phyloP scores from a whole-genome alignment of 768 basidiomycete genomes.

The Psilocybe cubensis region DNA sequence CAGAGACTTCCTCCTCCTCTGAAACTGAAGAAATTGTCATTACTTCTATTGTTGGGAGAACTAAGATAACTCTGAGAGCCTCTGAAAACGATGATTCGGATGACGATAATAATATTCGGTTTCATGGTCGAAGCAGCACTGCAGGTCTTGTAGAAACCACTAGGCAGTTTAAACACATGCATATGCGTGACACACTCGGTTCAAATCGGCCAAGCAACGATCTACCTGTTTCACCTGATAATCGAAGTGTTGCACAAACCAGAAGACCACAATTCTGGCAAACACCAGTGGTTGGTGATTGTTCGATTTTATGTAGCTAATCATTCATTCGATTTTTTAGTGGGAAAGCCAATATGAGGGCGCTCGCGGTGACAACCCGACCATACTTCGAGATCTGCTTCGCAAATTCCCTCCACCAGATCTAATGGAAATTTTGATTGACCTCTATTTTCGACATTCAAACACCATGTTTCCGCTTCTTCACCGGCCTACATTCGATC shows the following conservation, averaged over 20 bases:
- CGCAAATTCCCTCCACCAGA: conserved; percentile 65
- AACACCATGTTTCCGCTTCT: conserved; percentile 69
- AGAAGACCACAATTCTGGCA: conserved; percentile 59
- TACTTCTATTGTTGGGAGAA: conserved; percentile 35
- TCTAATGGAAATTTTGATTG: conserved; percentile 60
- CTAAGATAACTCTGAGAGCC: conserved; percentile 38
- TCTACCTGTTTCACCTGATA: conserved; percentile 21
- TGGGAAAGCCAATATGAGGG: conserved; percentile 66
- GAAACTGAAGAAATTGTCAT: conserved; percentile 38
- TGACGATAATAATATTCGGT: conserved; percentile 49
- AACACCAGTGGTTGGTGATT: conserved; percentile 52
- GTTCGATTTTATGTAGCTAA: not conserved
- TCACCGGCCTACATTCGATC: conserved; percentile 71
- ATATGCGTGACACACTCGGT: conserved; percentile 39
- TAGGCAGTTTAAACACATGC: conserved; percentile 54
- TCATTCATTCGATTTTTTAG: conserved; percentile 30
- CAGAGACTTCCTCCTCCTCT: conserved; percentile 26
- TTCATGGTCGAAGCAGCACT: conserved; percentile 66
- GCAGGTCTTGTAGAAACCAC: conserved; percentile 58
- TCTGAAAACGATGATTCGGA: conserved; percentile 30
- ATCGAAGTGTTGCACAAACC: conserved; percentile 20
- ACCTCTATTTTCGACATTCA: conserved; percentile 66
- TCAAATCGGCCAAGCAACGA: conserved; percentile 7
- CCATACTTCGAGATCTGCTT: conserved; percentile 36
- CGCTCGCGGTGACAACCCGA: conserved; percentile 32